These are phyloP conservation scores for Phytophthora vignae DNA, from an alignment of 352 stramenopile genomes.

Conservation along the genomic window DNA sequence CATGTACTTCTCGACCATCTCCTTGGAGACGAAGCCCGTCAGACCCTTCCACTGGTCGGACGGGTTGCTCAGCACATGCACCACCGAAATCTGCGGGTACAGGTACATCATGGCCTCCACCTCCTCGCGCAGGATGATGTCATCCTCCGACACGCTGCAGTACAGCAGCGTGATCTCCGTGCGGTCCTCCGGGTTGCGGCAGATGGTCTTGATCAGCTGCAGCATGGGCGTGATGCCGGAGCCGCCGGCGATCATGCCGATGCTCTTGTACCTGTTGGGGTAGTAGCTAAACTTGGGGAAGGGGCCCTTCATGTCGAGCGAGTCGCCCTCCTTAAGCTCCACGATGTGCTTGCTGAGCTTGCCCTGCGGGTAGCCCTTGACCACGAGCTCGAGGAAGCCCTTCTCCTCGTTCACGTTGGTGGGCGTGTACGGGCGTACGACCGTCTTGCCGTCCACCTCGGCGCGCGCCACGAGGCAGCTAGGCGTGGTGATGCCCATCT, in stretches of 20 bases:
- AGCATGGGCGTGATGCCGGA: constrained; percentile 93
- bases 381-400: constrained; percentile 87
- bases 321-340: constrained; percentile 83
- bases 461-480: constrained; percentile 74
- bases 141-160: constrained; percentile 84
- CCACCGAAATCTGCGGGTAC: constrained; percentile 83
- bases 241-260: constrained; percentile 91
- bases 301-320: constrained; percentile 92
- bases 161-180: constrained; percentile 90
- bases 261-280: constrained; percentile 90
- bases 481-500: constrained; percentile 70
- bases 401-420: constrained; percentile 86
- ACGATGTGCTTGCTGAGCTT: constrained; percentile 90
- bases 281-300: constrained; percentile 89
- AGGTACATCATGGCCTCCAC: constrained; percentile 84
- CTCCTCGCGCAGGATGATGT: constrained; percentile 92
- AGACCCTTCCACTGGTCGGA: constrained; percentile 70
- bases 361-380: constrained; percentile 91
- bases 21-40: constrained; percentile 81
- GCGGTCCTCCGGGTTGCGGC: constrained; percentile 81
- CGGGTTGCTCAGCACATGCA: constrained; percentile 79
- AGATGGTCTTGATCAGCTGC: constrained; percentile 87
- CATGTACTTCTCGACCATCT: constrained; percentile 88
- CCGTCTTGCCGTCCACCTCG: constrained; percentile 76
- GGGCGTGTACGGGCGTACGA: constrained; percentile 91